These are phyloP conservation scores for Pythium periplocum DNA, from an alignment of 352 stramenopile species.

Conservation along the genomic window DNA sequence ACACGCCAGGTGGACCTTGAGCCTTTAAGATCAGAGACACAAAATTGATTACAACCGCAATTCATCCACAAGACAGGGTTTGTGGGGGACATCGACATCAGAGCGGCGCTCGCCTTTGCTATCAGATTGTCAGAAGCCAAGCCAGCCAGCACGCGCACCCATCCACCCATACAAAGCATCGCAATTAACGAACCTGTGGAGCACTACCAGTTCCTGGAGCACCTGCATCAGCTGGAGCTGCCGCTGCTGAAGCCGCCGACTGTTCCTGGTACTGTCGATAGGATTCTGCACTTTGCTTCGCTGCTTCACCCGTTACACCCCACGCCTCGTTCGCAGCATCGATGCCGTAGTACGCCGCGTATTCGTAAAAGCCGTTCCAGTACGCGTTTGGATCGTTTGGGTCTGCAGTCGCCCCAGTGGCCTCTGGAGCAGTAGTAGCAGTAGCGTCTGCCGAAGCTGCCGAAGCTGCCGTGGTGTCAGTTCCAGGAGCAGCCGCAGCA, in stretches of 20 bases:
- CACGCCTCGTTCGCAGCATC: slow-evolving; percentile 81
- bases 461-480: background rate
- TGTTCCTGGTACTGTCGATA: slow-evolving; percentile 76
- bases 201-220: slow-evolving; percentile 14
- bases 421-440: slow-evolving; percentile 8
- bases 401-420: slow-evolving; percentile 36
- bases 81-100: slow-evolving; percentile 4
- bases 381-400: slow-evolving; percentile 86
- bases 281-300: slow-evolving; percentile 55
- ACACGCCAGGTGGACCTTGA: slow-evolving; percentile 60
- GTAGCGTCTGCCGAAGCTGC: slow-evolving; percentile 17
- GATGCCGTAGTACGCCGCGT: slow-evolving; percentile 84
- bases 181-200: slow-evolving; percentile 65
- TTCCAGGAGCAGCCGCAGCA: no score
- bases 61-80: background rate
- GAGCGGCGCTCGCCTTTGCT: slow-evolving; percentile 22
- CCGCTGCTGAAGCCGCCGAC: slow-evolving; percentile 18
- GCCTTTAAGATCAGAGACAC: slow-evolving; percentile 34
- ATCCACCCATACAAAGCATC: slow-evolving; percentile 26
- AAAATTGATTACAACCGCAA: slow-evolving; percentile 25
- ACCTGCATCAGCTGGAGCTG: slow-evolving; percentile 16
- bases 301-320: slow-evolving; percentile 74
- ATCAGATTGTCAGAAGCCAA: slow-evolving; percentile 1
- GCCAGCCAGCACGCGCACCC: slow-evolving; percentile 2
- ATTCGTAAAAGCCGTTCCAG: slow-evolving; percentile 89